phyloP scores from a whole-genome alignment of 192 early-diverging fungal species.

The Dissophora globulifera region DNA sequence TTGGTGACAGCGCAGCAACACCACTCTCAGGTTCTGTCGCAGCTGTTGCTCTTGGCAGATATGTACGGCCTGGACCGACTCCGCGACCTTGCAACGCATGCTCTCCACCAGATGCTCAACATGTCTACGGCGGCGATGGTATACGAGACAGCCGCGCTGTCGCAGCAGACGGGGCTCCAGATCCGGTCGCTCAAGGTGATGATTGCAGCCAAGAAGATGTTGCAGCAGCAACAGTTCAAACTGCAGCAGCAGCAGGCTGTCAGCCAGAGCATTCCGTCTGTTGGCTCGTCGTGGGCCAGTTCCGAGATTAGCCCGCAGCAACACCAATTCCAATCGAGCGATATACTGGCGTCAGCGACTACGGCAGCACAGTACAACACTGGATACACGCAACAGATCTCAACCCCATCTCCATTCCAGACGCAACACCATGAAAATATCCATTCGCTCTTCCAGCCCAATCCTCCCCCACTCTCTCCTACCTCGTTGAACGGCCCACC shows the following conservation, averaged over 20 bases:
- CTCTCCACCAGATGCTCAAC: constrained; percentile 71
- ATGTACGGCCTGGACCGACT: constrained; percentile 69
- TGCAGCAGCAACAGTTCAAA: constrained; percentile 62
- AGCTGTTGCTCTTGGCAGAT: constrained; percentile 70
- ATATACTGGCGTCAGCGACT: too few relatives aligned
- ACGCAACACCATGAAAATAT: constrained; percentile 32
- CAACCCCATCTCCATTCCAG: not conserved
- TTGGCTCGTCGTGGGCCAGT: constrained; percentile 10
- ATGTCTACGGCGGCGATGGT: constrained; percentile 72
- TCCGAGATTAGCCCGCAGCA: not conserved
- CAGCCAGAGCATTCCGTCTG: constrained; percentile 24
- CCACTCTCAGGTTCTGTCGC: constrained; percentile 73
- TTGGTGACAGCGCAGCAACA: constrained; percentile 75
- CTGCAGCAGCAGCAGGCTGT: constrained; percentile 49
- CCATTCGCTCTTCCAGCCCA: constrained; percentile 45
- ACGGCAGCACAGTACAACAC: constrained; percentile 3
- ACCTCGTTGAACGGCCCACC: constrained; percentile 15
- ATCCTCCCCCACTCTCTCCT: constrained; percentile 37
- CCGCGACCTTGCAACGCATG: constrained; percentile 62
- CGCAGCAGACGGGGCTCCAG: constrained; percentile 75
- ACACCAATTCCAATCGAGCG: not conserved
- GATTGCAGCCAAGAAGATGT: constrained; percentile 65
- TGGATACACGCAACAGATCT: not conserved
- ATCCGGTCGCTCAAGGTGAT: constrained; percentile 63
- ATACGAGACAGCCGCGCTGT: constrained; percentile 72